phyloP scores from a whole-genome alignment of 768 basidiomycete species.

The Porphyrellus cyaneotinctus region DNA sequence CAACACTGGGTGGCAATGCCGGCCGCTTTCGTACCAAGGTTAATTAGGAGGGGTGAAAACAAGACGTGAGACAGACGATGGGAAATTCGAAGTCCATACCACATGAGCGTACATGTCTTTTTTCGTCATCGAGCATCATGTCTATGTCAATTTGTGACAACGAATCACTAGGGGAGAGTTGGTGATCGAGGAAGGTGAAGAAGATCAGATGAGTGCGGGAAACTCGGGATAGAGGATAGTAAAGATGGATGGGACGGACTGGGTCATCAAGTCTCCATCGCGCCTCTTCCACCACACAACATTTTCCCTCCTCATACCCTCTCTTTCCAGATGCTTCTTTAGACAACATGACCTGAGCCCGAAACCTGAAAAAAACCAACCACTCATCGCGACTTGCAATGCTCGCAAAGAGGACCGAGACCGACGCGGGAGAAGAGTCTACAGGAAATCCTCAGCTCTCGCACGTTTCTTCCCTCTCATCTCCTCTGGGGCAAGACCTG shows the following conservation, averaged over 20 bases:
- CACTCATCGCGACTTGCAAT: slow-evolving; percentile 29
- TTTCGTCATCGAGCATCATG: slow-evolving; percentile 3
- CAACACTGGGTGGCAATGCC: slow-evolving; percentile 15
- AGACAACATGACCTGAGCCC: slow-evolving; percentile 17
- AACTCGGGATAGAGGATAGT: slow-evolving; percentile 20
- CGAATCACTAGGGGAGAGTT: slow-evolving; percentile 7
- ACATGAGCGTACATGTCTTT: slow-evolving; percentile 19
- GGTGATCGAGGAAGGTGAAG: slow-evolving; percentile 13
- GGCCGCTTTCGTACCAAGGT: slow-evolving; percentile 22
- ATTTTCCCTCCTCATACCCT: neutral
- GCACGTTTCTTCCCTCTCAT: slow-evolving; percentile 79
- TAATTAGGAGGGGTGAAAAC: slow-evolving; percentile 10
- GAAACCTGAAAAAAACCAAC: slow-evolving; percentile 31
- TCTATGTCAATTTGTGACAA: slow-evolving; percentile 8
- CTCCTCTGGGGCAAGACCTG: slow-evolving; percentile 44
- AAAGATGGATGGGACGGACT: slow-evolving; percentile 36
- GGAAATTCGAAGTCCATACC: slow-evolving; percentile 25
- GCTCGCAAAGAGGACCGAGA: slow-evolving; percentile 28
- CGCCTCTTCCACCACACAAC: neutral
- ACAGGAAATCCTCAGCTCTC: slow-evolving; percentile 83
- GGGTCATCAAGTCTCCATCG: slow-evolving; percentile 32
- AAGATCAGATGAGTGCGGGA: slow-evolving; percentile 28
- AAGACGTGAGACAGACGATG: slow-evolving; percentile 18
- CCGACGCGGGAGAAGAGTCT: slow-evolving; percentile 24
- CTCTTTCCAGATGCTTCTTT: slow-evolving; percentile 5